Conservation (phyloP, 73 alveolate genomes). For the Uronychia binucleata region DNA sequence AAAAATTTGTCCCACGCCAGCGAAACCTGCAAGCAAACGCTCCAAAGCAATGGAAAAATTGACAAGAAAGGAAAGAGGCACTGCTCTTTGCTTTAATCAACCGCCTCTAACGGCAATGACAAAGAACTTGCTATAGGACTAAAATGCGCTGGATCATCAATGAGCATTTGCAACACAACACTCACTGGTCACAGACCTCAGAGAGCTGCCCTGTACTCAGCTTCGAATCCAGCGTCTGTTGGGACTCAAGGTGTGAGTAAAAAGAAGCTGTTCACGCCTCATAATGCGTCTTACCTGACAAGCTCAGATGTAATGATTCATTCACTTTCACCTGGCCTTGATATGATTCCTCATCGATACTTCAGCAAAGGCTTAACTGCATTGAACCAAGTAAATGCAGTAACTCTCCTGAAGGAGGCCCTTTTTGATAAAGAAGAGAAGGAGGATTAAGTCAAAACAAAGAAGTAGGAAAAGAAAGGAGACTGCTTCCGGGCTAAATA, state of each 20-base stretch:
- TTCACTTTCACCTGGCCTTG: background rate
- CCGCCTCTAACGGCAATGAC: background rate
- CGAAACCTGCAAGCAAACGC: background rate
- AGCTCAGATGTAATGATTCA: background rate
- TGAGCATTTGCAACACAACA: too few species aligned
- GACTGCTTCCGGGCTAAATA: background rate
- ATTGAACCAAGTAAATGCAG: too few species aligned
- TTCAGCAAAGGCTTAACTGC: background rate
- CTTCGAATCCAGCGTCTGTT: too few species aligned
- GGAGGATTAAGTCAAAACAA: too few species aligned
- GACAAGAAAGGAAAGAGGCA: background rate
- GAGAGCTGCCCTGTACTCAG: too few species aligned
- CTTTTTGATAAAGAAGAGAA: too few species aligned
- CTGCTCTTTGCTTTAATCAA: background rate
- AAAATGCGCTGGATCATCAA: background rate
- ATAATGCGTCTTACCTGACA: too few species aligned
- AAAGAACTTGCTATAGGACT: background rate
- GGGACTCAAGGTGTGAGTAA: too few species aligned
- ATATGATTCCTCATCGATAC: background rate
- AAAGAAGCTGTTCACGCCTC: too few species aligned
- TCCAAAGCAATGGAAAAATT: background rate
- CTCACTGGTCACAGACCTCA: too few species aligned
- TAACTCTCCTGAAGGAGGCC: too few species aligned
- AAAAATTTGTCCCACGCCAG: constrained; percentile 1
- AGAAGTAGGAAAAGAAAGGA: too few species aligned